phyloP scores from a whole-genome alignment of 208 protist genomes.

The Kentomonas sorsogonicus region DNA sequence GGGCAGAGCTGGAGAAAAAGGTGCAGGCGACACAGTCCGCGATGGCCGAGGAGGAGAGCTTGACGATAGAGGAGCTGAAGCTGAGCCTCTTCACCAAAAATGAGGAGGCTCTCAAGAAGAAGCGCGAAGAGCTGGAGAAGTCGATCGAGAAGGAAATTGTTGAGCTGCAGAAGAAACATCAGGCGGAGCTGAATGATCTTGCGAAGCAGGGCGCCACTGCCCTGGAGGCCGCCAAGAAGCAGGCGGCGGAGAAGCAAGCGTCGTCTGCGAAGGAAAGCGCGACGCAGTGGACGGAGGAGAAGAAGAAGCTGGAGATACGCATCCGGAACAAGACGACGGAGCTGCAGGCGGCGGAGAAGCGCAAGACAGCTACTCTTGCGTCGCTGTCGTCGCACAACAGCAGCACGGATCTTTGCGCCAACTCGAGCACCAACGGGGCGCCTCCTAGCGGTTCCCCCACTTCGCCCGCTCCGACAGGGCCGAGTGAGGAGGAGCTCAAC shows the following conservation, averaged over 20 bases:
- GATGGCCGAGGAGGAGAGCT: conserved; percentile 17
- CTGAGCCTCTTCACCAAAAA: conserved; percentile 10
- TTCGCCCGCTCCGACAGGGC: too few species aligned
- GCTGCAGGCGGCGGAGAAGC: too few species aligned
- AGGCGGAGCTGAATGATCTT: too few species aligned
- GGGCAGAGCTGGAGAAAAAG: conserved; percentile 15
- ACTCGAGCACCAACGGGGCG: too few species aligned
- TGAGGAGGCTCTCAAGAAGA: conserved; percentile 7
- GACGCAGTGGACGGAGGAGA: conserved; percentile 5
- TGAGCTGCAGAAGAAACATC: conserved; percentile 17
- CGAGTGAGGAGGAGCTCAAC: too few species aligned
- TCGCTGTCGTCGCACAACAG: too few species aligned
- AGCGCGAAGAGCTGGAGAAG: conserved; percentile 12
- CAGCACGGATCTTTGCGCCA: too few species aligned
- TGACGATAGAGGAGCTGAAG: conserved; percentile 1
- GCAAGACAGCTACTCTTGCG: too few species aligned
- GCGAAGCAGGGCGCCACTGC: too few species aligned
- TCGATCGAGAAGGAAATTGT: conserved; percentile 14
- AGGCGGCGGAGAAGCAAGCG: conserved; percentile 4
- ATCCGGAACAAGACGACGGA: too few species aligned
- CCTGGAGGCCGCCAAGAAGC: conserved; percentile 10
- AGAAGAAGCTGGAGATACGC: conserved; percentile 12
- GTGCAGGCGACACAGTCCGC: conserved; percentile 2
- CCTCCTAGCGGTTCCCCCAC: too few species aligned
- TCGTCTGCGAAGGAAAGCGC: conserved; percentile 12